Evolutionary conservation across 106 monocot genomes (phyloP).

Genomic region (Cymbidium sinense): DNA sequence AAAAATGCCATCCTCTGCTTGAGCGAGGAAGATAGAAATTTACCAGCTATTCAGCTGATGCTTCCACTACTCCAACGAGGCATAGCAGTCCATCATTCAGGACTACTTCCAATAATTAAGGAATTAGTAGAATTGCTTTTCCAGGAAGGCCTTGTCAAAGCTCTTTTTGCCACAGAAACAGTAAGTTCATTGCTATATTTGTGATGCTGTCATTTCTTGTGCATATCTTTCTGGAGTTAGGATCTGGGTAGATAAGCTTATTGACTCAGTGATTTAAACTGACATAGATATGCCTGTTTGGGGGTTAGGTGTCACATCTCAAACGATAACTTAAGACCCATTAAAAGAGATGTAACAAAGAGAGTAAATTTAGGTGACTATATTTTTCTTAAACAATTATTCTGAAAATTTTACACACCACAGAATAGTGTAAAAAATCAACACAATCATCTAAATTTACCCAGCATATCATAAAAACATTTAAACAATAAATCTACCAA

Average conservation of each 20-base stretch:
- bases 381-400: too few relatives aligned
- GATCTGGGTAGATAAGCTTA: neutral
- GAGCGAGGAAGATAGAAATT: conserved; percentile 85
- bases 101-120: conserved; percentile 93
- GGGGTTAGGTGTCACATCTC: too few relatives aligned
- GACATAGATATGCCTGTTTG: neutral
- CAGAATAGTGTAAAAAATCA: too few relatives aligned
- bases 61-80: conserved; percentile 95
- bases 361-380: too few relatives aligned
- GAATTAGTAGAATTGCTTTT: conserved; percentile 98
- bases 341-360: too few relatives aligned
- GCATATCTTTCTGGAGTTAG: neutral
- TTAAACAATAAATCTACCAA: too few relatives aligned
- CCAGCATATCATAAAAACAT: too few relatives aligned
- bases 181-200: conserved; percentile 33
- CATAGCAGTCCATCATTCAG: conserved; percentile 99
- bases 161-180: conserved; percentile 99
- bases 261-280: neutral
- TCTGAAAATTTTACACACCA: too few relatives aligned
- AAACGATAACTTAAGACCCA: too few relatives aligned
- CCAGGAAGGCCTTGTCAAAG: conserved; percentile 99
- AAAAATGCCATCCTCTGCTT: conserved; percentile 72
- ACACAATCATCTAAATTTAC: too few relatives aligned
- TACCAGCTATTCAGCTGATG: conserved; percentile 94
- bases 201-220: neutral